Percentiles rank a stretch among this genome's conserved stretches.
phyloP scores from a whole-genome alignment of 2,329 filamentous ascomycete species.

The Fusarium veterinarium region DNA sequence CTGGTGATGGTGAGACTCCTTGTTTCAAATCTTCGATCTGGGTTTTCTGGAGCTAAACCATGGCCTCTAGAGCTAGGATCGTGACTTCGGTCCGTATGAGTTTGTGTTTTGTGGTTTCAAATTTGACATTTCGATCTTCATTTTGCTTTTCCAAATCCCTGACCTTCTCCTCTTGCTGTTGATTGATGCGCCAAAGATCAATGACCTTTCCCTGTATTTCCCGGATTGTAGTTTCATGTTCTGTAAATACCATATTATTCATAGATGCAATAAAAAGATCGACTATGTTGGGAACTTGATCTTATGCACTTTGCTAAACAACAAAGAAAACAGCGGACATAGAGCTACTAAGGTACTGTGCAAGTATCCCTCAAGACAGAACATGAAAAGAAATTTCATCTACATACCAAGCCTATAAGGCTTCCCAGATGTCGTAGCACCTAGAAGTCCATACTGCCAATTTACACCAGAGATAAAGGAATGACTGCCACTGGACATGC shows the following conservation, averaged over 20 bases:
- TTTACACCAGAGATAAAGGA: neutral
- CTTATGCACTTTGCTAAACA: neutral
- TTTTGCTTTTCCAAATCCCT: neutral
- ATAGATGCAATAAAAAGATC: too few species aligned
- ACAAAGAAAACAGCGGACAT: too few species aligned
- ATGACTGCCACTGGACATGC: accelerated
- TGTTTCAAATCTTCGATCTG: accelerated
- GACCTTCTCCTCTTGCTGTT: neutral
- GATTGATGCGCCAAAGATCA: neutral
- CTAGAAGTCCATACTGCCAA: neutral
- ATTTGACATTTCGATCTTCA: too few species aligned
- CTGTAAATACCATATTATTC: too few species aligned
- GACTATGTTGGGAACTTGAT: accelerated
- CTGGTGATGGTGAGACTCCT: neutral
- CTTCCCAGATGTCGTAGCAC: neutral
- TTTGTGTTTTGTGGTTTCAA: too few species aligned
- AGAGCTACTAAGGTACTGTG: accelerated
- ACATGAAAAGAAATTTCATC: accelerated
- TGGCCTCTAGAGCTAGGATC: neutral
- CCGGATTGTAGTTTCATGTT: neutral
- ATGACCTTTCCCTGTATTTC: neutral
- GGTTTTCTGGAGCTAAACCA: neutral
- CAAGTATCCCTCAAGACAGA: accelerated
- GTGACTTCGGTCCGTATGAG: accelerated
- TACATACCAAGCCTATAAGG: accelerated